Evolutionary conservation across 2,329 filamentous ascomycete species (phyloP).

Genomic region (Decorospora gaudefroyi): DNA sequence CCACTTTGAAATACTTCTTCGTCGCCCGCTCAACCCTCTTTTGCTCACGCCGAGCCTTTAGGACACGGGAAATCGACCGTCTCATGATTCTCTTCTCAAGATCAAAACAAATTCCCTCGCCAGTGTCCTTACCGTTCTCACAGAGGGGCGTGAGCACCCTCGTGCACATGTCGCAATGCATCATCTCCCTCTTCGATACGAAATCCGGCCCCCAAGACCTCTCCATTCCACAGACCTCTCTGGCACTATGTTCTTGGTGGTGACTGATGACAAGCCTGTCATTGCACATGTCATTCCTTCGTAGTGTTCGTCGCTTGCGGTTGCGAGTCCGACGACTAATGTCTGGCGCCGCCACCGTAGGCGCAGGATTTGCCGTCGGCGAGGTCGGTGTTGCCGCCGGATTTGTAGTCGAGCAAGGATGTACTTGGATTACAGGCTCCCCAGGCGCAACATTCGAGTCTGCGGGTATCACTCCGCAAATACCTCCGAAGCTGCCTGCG

Average conservation of each 20-base stretch:
- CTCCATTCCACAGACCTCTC: slow-evolving; percentile 5
- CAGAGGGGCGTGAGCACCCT: not conserved
- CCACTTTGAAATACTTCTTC: no score
- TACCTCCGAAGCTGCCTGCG: slow-evolving; percentile 5
- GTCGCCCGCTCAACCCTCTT: no score
- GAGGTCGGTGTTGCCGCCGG: no score
- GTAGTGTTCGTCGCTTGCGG: not conserved
- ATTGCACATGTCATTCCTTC: not conserved
- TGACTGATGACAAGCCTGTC: slow-evolving; percentile 1
- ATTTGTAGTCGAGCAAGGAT: not conserved
- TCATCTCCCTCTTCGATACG: not conserved
- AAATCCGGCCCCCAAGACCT: slow-evolving; percentile 6
- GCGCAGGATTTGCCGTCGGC: no score
- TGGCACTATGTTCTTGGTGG: slow-evolving; percentile 2
- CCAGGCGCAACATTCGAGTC: no score
- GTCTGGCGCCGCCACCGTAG: no score
- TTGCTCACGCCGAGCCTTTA: no score
- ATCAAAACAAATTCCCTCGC: not conserved
- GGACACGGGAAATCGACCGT: no score
- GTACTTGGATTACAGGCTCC: not conserved
- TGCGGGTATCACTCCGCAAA: not conserved
- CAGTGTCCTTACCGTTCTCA: not conserved
- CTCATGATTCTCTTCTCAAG: not conserved
- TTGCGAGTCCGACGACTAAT: not conserved
- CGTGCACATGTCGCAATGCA: slow-evolving; percentile 7